Base-by-base conservation (phyloP, 495 filamentous ascomycete genomes). In the Apodospora peruviana region DNA sequence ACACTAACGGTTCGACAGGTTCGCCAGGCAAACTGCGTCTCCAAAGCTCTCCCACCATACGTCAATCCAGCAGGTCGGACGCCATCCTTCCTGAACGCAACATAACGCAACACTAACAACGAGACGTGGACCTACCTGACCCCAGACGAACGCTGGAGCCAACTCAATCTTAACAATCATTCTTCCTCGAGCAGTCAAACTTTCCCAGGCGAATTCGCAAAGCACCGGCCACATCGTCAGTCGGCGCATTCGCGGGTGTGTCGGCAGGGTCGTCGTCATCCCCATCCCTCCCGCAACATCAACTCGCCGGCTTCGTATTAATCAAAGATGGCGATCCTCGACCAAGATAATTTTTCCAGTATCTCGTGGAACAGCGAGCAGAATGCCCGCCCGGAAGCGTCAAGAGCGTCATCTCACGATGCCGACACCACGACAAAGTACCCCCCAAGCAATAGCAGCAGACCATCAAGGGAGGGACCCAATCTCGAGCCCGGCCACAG, bases 401-500 rank as follows among this genome's bases (percentile, higher is more conserved):
- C 32, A n/a, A 41, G 45, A 42, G 44, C 53, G 0, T 43, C 55
- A 0, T 48, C 51, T 5, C 59, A 56, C 25, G 55, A 58, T 14
- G 20, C 51, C 16, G 25, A 25, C 17, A 49, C 34, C 44, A 49
- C 48, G 16, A 41, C 46, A n/a, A 53, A 54, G 32, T 54, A 41
- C 56, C 24, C 50, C 37, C n/a, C n/a, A n/a, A 17, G 45, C 10
- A 20, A 20, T 50, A 49, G 53, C 50, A 40, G 52, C 57, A 17
- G 50, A 22, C 34, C 47, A 40, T 16, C 51, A 19, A 32, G 47
- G 39, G 57, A 60, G 24, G 56, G 58, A 24, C 50, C 57, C 35
- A 47, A 62, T 34, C 62, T 55, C 39, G 83, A 85, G 56, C 71
- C 82, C 45, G 81, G 79, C 48, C 86, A 85, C 51, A 87, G 82